Evolutionary conservation across 345 rosid genomes (phyloP), one percentile per base, ranked within the genome.

Genomic region (Gossypium sturtianum): DNA sequence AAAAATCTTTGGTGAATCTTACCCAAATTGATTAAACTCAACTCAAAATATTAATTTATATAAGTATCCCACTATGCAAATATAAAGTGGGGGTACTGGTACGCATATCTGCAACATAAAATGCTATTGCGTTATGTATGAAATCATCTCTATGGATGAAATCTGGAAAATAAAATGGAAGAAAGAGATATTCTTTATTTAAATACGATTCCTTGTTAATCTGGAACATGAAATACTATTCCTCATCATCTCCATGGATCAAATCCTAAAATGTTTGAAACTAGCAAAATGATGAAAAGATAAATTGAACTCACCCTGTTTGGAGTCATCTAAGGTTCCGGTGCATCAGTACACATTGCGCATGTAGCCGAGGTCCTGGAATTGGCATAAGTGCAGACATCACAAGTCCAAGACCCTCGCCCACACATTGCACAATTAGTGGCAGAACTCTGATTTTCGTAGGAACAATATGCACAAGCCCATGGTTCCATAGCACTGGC

Each of bases 321-420:
- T 5, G 23, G 53, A 12, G n/a, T 20, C 51, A 2, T 10, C 29
- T 65, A 19, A 20, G 34, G 53, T 45, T 20, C 1, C 12, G 10
- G 19, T 1, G 22, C 7, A 3, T 16, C 58, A 5, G 15, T 7
- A 25, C 72, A 68, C 58, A 68, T 16, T 9, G 13, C 9, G 7
- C 72, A 68, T 16, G 23, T 68, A 2, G 72, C 3, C 4, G 58
- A 16, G 13, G 72, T 49, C 43, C 57, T 68, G 7, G 0, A 3
- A 25, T 49, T 68, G 23, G 72, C 44, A 43, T 25, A 68, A 34
- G 72, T 68, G 44, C 72, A 68, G 43, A 1, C 13, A 10, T 25
- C 72, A 25, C 72, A 68, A 25, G 44, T 27, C 72, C 72, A 49
- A 68, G 72, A 9, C 17, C 72, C 72, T 16, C 72, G 72, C 15